phyloP scores from a whole-genome alignment of 345 rosid species.

The Abelmoschus esculentus region DNA sequence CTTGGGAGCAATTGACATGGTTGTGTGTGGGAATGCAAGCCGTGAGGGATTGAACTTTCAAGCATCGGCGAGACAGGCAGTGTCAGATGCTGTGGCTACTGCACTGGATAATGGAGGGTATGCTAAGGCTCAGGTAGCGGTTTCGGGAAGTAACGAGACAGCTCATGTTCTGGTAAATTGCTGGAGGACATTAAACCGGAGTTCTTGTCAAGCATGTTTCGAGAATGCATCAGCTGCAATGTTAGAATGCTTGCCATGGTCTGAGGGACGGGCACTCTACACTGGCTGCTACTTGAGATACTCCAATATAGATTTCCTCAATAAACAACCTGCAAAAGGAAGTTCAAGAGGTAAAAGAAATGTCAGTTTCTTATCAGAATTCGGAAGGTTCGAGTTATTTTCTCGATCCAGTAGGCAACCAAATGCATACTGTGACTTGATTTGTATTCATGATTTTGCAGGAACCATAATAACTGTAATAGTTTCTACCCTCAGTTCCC shows the following conservation, averaged over 20 bases:
- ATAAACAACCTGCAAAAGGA: conserved; percentile 36
- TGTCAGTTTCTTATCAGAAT: not conserved
- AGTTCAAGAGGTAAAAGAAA: conserved; percentile 47
- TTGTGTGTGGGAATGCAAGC: conserved; percentile 61
- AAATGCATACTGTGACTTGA: not conserved
- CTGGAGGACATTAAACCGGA: conserved; percentile 65
- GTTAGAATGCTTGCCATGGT: conserved; percentile 66
- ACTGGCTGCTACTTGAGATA: conserved; percentile 90
- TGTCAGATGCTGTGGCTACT: conserved; percentile 27
- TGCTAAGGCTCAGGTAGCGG: conserved; percentile 32
- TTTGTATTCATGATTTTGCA: conserved; percentile 25
- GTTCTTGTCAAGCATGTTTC: conserved; percentile 62
- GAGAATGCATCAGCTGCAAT: conserved; percentile 57
- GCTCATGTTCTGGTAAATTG: conserved; percentile 71
- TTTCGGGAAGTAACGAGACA: conserved; percentile 30
- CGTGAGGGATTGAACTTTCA: conserved; percentile 30
- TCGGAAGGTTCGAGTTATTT: not conserved
- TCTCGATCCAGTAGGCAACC: not conserved
- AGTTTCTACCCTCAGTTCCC: conserved; percentile 63
- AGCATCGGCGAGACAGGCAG: conserved; percentile 42
- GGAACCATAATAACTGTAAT: conserved; percentile 54
- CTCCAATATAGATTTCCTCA: conserved; percentile 65
- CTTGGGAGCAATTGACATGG: conserved; percentile 49
- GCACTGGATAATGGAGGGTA: conserved; percentile 47
- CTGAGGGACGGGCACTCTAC: conserved; percentile 76